Base-by-base conservation (phyloP, 495 filamentous ascomycete genomes). In the Emericellopsis terricola region DNA sequence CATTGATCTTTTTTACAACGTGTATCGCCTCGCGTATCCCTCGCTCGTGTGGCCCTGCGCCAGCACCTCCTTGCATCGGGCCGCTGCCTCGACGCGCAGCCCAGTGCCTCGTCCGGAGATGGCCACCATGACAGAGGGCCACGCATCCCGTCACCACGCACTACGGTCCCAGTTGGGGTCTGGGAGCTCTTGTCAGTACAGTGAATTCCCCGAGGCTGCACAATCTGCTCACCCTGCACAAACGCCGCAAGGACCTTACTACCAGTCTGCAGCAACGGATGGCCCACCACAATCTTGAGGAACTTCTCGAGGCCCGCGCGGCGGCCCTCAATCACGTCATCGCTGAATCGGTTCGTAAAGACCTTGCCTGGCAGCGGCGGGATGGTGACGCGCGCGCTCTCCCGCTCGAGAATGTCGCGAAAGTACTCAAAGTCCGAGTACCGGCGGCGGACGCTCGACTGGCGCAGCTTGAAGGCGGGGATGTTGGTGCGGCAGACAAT, bases 381-480 rank as follows among this genome's bases (percentile, higher is more conserved):
- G 50, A 96, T 97, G 19, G 83, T 93, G 31, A 97, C 89, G 35
- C 91, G 66, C 24, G 86, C 86, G 45, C 69, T 77, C 61, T 97
- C 89, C 37, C 91, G 78, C 66, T 97, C 89, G 33, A 97, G 69
- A 37, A 96, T 93, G 52, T 97, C 89, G 46, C 89, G 84, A 61
- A 97, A 97, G 62, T 89, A 85, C 60, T 97, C 89, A 46, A 97
- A 97, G 56, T 97, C 89, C 38, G 77, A 85, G 59, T 97, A 97
- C 17, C 89, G 81, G 36, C 89, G 73, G 37, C 89, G 84, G 33
- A 96, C 91, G 40, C 70, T 65, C 30, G 77, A 84, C 50, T 81
- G 59, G 29, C 58, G 58, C 41, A 96, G 73, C 63, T 94, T 92
- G 70, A 97, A 97, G 43, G 91, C 86, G 38, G 89, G 89, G 52